Evolutionary conservation across 108 stramenopile genomes (phyloP).

Genomic region (Cyclotella cryptica): DNA sequence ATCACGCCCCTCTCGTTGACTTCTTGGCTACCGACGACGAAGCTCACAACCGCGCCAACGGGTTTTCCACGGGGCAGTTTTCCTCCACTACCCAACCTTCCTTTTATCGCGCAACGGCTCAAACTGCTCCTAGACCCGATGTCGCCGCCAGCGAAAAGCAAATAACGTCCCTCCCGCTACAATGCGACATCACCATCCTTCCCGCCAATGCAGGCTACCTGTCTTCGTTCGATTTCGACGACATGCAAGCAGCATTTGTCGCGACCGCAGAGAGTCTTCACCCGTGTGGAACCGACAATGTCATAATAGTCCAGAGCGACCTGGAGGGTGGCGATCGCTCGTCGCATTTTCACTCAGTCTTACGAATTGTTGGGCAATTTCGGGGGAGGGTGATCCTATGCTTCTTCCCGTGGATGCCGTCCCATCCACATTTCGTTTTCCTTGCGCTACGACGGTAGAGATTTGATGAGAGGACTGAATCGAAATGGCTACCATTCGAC

Average conservation of each 20-base stretch:
- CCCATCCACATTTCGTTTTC: constrained; percentile 28
- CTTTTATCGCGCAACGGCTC: neutral
- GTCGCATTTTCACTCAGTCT: constrained; percentile 26
- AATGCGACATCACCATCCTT: constrained; percentile 40
- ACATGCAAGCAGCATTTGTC: neutral
- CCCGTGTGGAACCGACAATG: constrained; percentile 32
- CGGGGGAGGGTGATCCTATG: neutral
- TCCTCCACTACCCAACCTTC: neutral
- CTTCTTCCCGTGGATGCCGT: constrained; percentile 16
- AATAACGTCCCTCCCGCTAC: constrained; percentile 32
- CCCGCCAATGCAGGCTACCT: neutral
- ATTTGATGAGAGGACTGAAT: neutral
- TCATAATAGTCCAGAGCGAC: constrained; percentile 4
- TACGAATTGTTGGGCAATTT: constrained; percentile 13
- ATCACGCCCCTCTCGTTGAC: too few species aligned
- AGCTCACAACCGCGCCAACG: too few species aligned
- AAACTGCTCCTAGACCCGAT: neutral
- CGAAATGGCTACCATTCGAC: too few species aligned
- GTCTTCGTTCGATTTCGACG: neutral
- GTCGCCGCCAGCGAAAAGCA: neutral
- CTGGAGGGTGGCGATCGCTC: too few species aligned
- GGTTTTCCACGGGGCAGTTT: too few species aligned
- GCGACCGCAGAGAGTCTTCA: neutral
- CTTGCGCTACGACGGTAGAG: neutral
- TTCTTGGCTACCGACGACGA: too few species aligned